Evolutionary conservation across 495 filamentous ascomycete genomes (phyloP), one percentile per base, ranked within the genome.

Genomic region (Xylaria intraflava): DNA sequence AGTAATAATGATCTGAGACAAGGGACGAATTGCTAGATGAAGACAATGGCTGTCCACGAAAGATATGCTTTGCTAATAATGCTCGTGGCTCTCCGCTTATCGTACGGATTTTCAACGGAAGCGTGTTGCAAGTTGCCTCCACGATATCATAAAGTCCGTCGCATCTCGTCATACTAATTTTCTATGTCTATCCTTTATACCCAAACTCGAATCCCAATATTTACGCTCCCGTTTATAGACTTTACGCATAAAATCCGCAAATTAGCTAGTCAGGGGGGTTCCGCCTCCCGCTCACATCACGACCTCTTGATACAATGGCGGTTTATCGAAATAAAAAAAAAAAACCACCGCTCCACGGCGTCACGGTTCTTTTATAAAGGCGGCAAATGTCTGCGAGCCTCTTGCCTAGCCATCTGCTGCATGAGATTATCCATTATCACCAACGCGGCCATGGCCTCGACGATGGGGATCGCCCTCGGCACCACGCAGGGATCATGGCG

Each of bases 401-500:
- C 70, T 53, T 83, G 72, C 49, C 91, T 74, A 14, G 86, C 83
- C 67, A 87, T 84, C 77, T 98, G 92, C 46, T 87, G 85, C 73
- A 95, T 73, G 51, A 95, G 69, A n/a, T 89, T 85, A 72, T 98
- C 93, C 77, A 96, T 92, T 26, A 98, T 71, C 9, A 92, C 88
- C 51, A 97, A 70, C 11, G 90, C 82, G 8, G 92, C 88, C 93
- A 98, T 98, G 33, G 90, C 83, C 74, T 98, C 93, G 6, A 98
- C 91, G 48, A 98, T 97, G 24, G 92, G 92, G 31, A 98, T 85
- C 11, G 93, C 93, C 40, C 93, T 79, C 14, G 93, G 93, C 1
- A 95, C 89, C 7, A 97, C 93, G 65, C 91, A 96, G 16, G 93
- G 93, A 65, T 98, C 93, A 67, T 98, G 93, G 44, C 93, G 78